Evolutionary conservation across 768 basidiomycete species (phyloP).

Genomic region (Mycena metata): DNA sequence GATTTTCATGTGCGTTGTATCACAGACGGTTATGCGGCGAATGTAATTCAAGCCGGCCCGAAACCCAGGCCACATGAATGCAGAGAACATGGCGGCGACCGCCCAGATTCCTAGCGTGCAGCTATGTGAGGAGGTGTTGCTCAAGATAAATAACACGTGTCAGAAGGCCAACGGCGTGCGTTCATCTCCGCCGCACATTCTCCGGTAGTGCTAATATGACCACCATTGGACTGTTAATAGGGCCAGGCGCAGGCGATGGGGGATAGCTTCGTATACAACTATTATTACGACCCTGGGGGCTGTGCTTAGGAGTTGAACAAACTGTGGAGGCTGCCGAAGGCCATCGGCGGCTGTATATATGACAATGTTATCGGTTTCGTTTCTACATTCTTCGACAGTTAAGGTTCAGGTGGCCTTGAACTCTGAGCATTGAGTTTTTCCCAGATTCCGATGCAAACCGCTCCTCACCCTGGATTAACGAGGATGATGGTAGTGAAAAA

Average conservation of each 20-base stretch:
- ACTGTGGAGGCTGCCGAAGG: neutral
- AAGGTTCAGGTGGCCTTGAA: too few relatives aligned
- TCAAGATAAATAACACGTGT: slow-evolving; percentile 8
- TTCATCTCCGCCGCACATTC: slow-evolving; percentile 1
- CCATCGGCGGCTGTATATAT: slow-evolving; percentile 2
- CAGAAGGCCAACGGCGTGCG: slow-evolving; percentile 1
- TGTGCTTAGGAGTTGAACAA: slow-evolving; percentile 4
- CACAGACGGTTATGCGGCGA: slow-evolving; percentile 9
- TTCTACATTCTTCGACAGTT: neutral
- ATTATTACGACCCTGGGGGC: slow-evolving; percentile 5
- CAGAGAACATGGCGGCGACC: slow-evolving; percentile 10
- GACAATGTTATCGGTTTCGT: slow-evolving; percentile 1
- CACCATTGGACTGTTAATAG: slow-evolving; percentile 11
- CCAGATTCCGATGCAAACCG: too few relatives aligned
- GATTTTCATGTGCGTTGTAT: slow-evolving; percentile 11
- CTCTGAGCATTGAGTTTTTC: too few relatives aligned
- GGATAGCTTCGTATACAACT: slow-evolving; percentile 15
- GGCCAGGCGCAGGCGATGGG: slow-evolving; percentile 12
- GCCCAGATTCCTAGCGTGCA: slow-evolving; percentile 9
- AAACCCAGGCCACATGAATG: slow-evolving; percentile 7
- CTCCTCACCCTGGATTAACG: too few relatives aligned
- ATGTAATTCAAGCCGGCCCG: slow-evolving; percentile 3
- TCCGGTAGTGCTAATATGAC: slow-evolving; percentile 11
- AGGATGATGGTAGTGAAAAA: too few relatives aligned
- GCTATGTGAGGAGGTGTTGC: slow-evolving; percentile 12